phyloP scores from a whole-genome alignment of 225 moss, liverwort and hornwort genomes.

The Takakia lepidozioides region DNA sequence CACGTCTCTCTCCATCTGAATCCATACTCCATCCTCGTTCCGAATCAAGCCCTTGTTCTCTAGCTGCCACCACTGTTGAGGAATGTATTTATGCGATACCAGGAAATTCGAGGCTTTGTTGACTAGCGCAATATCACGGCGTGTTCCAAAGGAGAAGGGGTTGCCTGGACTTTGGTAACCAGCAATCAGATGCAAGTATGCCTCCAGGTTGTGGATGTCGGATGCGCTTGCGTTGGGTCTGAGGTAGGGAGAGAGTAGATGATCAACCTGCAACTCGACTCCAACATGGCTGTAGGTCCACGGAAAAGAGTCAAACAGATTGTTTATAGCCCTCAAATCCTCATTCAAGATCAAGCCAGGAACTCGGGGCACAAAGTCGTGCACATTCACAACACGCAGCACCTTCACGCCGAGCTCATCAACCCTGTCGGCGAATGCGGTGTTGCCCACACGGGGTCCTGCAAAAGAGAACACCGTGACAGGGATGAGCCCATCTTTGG shows the following conservation, averaged over 20 bases:
- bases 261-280: slow-evolving; percentile 16
- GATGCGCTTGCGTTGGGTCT: slow-evolving; percentile 17
- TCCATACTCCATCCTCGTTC: slow-evolving; percentile 7
- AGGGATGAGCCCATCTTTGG: slow-evolving; percentile 5
- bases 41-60: slow-evolving; percentile 26
- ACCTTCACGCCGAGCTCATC: slow-evolving; percentile 42
- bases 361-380: slow-evolving; percentile 28
- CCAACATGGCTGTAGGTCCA: slow-evolving; percentile 30
- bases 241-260: slow-evolving; percentile 16
- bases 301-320: slow-evolving; percentile 11
- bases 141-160: slow-evolving; percentile 12
- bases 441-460: slow-evolving; percentile 37
- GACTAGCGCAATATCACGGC: slow-evolving; percentile 28
- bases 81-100: slow-evolving; percentile 14
- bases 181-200: slow-evolving; percentile 35
- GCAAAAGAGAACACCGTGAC: slow-evolving; percentile 38
- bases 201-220: slow-evolving; percentile 33
- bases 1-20: background rate
- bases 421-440: slow-evolving; percentile 20
- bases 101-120: slow-evolving; percentile 38
- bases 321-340: slow-evolving; percentile 16
- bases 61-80: slow-evolving; percentile 31
- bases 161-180: slow-evolving; percentile 13
- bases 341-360: slow-evolving; percentile 41
- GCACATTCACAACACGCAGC: slow-evolving; percentile 30